Conservation (phyloP, 2,329 filamentous ascomycete species). For the Cercospora sp. region DNA sequence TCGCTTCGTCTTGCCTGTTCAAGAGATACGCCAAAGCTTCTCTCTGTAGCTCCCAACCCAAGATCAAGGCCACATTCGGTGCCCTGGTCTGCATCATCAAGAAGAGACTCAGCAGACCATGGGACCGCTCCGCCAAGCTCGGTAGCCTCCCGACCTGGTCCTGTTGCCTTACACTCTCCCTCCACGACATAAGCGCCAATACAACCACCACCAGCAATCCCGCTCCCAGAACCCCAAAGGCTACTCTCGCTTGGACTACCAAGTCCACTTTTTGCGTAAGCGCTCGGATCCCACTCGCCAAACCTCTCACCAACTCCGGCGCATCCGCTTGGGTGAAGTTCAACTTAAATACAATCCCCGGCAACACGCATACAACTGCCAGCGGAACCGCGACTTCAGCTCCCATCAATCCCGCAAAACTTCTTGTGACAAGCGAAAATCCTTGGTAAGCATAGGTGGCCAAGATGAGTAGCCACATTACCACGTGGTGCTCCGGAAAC, state of each 20-base stretch:
- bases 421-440: conserved; percentile 44
- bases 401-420: conserved; percentile 34
- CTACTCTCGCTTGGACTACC: conserved; percentile 39
- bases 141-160: conserved; percentile 22
- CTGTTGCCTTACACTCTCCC: conserved; percentile 13
- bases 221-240: conserved; percentile 43
- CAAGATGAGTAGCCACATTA: conserved; percentile 75
- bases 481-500: conserved; percentile 61
- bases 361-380: conserved; percentile 49
- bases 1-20: neutral
- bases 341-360: conserved; percentile 81
- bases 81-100: conserved; percentile 83
- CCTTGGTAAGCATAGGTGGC: conserved; percentile 66
- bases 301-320: conserved; percentile 64
- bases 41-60: conserved; percentile 67
- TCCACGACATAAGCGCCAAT: conserved; percentile 25
- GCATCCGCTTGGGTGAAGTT: conserved; percentile 85
- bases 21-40: conserved; percentile 33
- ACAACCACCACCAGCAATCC: conserved; percentile 36
- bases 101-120: conserved; percentile 74
- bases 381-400: conserved; percentile 36
- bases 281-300: conserved; percentile 42
- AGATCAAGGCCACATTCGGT: conserved; percentile 81
- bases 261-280: conserved; percentile 36
- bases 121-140: conserved; percentile 43